phyloP scores from a whole-genome alignment of 768 basidiomycete species.

The Trametes cingulata region DNA sequence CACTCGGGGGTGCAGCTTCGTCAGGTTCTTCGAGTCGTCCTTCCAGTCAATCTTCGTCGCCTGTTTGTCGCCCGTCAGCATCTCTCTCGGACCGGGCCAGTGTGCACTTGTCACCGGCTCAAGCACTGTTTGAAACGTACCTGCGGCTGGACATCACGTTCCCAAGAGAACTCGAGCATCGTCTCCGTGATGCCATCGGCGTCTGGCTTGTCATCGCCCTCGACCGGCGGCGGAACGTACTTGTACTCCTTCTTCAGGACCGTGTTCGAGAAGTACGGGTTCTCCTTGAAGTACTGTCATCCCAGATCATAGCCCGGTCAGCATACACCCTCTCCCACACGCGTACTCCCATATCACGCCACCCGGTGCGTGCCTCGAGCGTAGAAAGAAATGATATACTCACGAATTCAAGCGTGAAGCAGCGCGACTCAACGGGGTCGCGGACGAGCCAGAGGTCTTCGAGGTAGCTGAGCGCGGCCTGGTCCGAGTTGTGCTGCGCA shows the following conservation, averaged over 20 bases:
- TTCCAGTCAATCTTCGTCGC: constrained; percentile 79
- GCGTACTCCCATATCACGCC: background rate
- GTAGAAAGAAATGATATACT: constrained; percentile 36
- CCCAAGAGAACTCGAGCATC: constrained; percentile 82
- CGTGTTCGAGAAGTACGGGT: constrained; percentile 77
- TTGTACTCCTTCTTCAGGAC: constrained; percentile 85
- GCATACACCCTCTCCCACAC: background rate
- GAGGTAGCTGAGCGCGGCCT: constrained; percentile 78
- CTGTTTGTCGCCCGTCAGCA: constrained; percentile 39
- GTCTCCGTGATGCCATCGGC: constrained; percentile 74
- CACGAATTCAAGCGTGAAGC: constrained; percentile 88
- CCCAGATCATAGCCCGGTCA: background rate
- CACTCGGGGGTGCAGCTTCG: constrained; percentile 74
- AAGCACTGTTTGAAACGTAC: constrained; percentile 41
- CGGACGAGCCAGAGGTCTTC: constrained; percentile 85
- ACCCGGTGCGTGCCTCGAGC: background rate
- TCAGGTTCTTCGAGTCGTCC: constrained; percentile 71
- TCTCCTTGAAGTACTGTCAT: constrained; percentile 77
- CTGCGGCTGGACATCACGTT: constrained; percentile 65
- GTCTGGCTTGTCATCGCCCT: constrained; percentile 59
- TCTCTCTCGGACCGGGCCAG: background rate
- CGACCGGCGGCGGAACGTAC: constrained; percentile 55
- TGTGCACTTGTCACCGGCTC: background rate
- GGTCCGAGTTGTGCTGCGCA: constrained; percentile 73
- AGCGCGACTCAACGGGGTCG: constrained; percentile 71